phyloP scores from a whole-genome alignment of 768 basidiomycete species.

The Wakefieldia striispora region DNA sequence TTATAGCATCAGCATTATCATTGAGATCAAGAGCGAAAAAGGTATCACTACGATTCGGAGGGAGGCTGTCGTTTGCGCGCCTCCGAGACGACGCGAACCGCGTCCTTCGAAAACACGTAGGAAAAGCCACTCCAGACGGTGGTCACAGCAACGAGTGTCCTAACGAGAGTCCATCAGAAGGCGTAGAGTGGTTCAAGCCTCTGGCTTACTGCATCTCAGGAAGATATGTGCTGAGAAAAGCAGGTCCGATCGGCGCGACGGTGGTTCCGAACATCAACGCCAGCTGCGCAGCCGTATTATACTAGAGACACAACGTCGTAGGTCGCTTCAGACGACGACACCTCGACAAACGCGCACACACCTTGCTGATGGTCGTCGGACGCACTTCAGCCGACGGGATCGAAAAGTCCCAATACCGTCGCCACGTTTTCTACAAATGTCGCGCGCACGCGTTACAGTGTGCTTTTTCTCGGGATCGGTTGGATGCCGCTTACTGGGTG shows the following conservation, averaged over 20 bases:
- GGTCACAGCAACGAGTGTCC: slow-evolving; percentile 84
- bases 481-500: slow-evolving; percentile 55
- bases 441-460: slow-evolving; percentile 2
- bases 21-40: background rate
- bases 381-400: slow-evolving; percentile 93
- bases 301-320: slow-evolving; percentile 38
- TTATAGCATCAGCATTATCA: slow-evolving; percentile 8
- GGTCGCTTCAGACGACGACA: background rate
- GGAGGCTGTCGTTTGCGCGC: slow-evolving; percentile 32
- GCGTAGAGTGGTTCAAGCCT: background rate
- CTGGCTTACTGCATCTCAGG: slow-evolving; percentile 70
- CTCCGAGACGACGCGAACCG: slow-evolving; percentile 58
- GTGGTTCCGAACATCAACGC: slow-evolving; percentile 89
- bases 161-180: slow-evolving; percentile 31
- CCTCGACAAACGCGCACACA: slow-evolving; percentile 20
- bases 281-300: slow-evolving; percentile 92
- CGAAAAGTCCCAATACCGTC: slow-evolving; percentile 94
- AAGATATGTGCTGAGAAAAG: slow-evolving; percentile 53
- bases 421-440: slow-evolving; percentile 76
- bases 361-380: slow-evolving; percentile 94
- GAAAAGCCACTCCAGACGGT: slow-evolving; percentile 91
- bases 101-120: slow-evolving; percentile 74
- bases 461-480: background rate
- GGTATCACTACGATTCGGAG: slow-evolving; percentile 13
- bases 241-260: slow-evolving; percentile 72